Conservation (phyloP, 768 basidiomycete species). For the Dendrothele bispora region DNA sequence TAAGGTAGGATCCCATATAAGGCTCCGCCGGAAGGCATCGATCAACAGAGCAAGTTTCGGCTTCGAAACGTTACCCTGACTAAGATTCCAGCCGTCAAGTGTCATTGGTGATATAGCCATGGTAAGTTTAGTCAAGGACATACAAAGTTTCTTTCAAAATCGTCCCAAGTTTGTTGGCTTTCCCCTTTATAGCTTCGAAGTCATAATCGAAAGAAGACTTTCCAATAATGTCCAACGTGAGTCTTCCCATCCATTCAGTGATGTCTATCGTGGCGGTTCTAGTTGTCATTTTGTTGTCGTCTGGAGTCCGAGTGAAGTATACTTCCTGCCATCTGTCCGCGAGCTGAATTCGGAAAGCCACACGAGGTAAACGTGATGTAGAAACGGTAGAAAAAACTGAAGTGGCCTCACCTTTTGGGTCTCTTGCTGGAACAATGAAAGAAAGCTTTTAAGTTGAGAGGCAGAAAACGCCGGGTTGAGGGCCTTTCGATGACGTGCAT, state of each 20-base stretch:
- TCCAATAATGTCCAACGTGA: slow-evolving; percentile 36
- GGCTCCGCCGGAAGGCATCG: background rate
- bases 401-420: slow-evolving; percentile 18
- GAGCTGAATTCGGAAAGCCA: no score
- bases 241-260: slow-evolving; percentile 24
- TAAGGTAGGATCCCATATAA: background rate
- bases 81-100: background rate
- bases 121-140: background rate
- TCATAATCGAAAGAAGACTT: slow-evolving; percentile 32
- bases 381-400: slow-evolving; percentile 4
- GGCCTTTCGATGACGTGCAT: slow-evolving; percentile 29
- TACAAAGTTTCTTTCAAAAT: background rate
- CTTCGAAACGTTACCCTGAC: background rate
- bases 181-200: slow-evolving; percentile 14
- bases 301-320: no score
- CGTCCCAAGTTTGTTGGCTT: no score
- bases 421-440: slow-evolving; percentile 23
- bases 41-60: background rate
- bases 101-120: no score
- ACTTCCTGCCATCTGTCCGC: slow-evolving; percentile 11
- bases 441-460: slow-evolving; percentile 20
- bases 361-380: slow-evolving; percentile 21
- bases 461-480: slow-evolving; percentile 32
- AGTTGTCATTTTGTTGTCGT: background rate
- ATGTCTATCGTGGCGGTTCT: slow-evolving; percentile 18